Evolutionary conservation across 2,329 filamentous ascomycete species (phyloP).

Genomic region (Fusarium pseudoanthophilum): DNA sequence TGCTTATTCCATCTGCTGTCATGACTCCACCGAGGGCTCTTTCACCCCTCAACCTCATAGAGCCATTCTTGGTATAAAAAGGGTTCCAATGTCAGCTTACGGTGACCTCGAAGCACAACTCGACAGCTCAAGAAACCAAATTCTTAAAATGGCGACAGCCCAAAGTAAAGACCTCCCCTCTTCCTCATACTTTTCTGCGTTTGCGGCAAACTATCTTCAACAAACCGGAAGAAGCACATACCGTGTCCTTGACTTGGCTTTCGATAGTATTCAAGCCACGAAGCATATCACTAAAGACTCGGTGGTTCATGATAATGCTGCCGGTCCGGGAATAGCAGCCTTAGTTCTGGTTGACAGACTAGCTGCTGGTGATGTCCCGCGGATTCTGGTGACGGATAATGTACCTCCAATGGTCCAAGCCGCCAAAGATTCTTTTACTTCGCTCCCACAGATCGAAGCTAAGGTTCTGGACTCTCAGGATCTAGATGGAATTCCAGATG

Average conservation of each 20-base stretch:
- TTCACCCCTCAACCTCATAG: neutral
- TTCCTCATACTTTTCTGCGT: constrained; percentile 40
- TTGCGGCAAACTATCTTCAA: constrained; percentile 42
- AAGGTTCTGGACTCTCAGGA: constrained; percentile 35
- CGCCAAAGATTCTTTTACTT: constrained; percentile 23
- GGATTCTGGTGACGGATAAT: constrained; percentile 35
- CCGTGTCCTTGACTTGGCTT: constrained; percentile 31
- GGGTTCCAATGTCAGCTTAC: neutral
- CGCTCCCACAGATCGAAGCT: constrained; percentile 9
- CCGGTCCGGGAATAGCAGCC: constrained; percentile 47
- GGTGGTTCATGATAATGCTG: constrained; percentile 48
- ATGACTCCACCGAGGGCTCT: neutral
- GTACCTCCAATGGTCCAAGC: constrained; percentile 32
- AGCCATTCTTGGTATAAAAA: neutral
- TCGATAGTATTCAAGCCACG: constrained; percentile 29
- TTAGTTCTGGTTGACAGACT: constrained; percentile 38
- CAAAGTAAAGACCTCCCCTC: constrained; percentile 26
- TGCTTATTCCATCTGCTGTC: neutral
- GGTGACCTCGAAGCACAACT: too few species aligned
- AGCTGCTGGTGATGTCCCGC: neutral
- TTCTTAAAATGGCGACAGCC: constrained; percentile 7
- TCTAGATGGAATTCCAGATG: constrained; percentile 31
- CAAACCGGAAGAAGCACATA: constrained; percentile 47
- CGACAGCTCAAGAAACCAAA: neutral
- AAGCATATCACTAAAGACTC: constrained; percentile 39